phyloP scores from a whole-genome alignment of 805 yeast genomes.

The Candida argentea region DNA sequence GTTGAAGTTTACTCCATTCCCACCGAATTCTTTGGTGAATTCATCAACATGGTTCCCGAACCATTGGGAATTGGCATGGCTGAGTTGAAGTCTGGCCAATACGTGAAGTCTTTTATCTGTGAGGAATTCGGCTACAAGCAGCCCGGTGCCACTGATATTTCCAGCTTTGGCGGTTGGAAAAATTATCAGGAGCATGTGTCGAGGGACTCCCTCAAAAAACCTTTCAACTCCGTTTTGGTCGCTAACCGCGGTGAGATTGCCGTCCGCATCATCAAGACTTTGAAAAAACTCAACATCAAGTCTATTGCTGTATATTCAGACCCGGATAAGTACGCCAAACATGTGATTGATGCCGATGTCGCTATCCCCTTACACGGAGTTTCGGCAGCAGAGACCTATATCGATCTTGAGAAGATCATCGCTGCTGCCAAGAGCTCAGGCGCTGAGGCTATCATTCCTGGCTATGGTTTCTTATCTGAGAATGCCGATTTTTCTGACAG shows the following conservation, averaged over 20 bases:
- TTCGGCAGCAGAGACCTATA: constrained; percentile 86
- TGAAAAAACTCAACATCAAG: constrained; percentile 67
- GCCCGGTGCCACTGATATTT: constrained; percentile 68
- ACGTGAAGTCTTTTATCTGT: constrained; percentile 91
- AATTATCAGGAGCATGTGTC: constrained; percentile 38
- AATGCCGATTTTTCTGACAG: constrained; percentile 93
- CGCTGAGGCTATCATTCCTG: constrained; percentile 96
- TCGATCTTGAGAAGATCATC: constrained; percentile 75
- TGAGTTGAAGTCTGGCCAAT: constrained; percentile 67
- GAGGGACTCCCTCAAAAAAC: constrained; percentile 32
- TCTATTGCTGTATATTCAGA: constrained; percentile 88
- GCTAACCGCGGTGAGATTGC: constrained; percentile 99
- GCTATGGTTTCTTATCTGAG: constrained; percentile 93
- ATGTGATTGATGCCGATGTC: constrained; percentile 74
- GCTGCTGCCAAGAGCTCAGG: constrained; percentile 74
- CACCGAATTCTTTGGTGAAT: constrained; percentile 63
- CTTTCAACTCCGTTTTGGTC: constrained; percentile 77
- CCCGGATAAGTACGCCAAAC: constrained; percentile 81
- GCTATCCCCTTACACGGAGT: constrained; percentile 71
- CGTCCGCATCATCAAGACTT: constrained; percentile 82
- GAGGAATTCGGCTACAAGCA: constrained; percentile 78
- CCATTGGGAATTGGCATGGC: constrained; percentile 95
- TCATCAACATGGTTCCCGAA: constrained; percentile 81
- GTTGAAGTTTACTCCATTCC: constrained; percentile 85
- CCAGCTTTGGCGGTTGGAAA: constrained; percentile 87